Percentiles rank a stretch among this genome's conserved stretches.
Conservation (phyloP, 805 yeast genomes). For the Yamadazyma endophytica region DNA sequence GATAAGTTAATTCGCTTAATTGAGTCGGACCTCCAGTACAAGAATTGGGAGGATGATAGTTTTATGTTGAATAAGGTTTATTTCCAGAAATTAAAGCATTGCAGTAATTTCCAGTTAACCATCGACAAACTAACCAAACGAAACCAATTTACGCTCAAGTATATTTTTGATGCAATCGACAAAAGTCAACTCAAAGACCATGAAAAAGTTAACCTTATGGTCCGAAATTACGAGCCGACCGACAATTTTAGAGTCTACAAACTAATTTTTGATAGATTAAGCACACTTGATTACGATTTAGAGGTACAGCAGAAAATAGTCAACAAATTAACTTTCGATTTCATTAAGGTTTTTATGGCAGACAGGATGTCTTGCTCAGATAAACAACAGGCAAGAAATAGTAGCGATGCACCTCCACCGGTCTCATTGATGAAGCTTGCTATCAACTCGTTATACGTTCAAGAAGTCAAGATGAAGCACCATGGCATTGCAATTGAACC, state of each 20-base stretch:
- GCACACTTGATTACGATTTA: constrained; percentile 1
- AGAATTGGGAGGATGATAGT: constrained; percentile 25
- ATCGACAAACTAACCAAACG: neutral
- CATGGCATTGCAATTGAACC: neutral
- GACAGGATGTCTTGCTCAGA: neutral
- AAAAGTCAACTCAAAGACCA: neutral
- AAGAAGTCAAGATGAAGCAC: constrained; percentile 3
- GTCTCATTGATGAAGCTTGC: constrained; percentile 6
- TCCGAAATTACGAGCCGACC: constrained; percentile 6
- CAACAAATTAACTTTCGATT: constrained; percentile 5
- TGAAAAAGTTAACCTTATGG: constrained; percentile 5
- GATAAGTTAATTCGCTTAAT: constrained; percentile 28
- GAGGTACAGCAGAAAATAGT: constrained; percentile 1
- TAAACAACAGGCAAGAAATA: too few relatives aligned
- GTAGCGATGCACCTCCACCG: neutral
- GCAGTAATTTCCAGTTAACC: constrained; percentile 1
- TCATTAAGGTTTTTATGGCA: constrained; percentile 1
- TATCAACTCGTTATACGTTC: constrained; percentile 1
- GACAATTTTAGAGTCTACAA: constrained; percentile 1
- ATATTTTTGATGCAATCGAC: constrained; percentile 7
- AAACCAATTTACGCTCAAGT: constrained; percentile 2
- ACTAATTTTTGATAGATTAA: constrained; percentile 4
- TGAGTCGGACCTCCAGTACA: constrained; percentile 26
- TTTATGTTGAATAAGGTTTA: constrained; percentile 23
- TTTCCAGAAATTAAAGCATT: constrained; percentile 10